phyloP scores from a whole-genome alignment of 1,284 basidiomycete species.

The Hypsizygus ulmarius region DNA sequence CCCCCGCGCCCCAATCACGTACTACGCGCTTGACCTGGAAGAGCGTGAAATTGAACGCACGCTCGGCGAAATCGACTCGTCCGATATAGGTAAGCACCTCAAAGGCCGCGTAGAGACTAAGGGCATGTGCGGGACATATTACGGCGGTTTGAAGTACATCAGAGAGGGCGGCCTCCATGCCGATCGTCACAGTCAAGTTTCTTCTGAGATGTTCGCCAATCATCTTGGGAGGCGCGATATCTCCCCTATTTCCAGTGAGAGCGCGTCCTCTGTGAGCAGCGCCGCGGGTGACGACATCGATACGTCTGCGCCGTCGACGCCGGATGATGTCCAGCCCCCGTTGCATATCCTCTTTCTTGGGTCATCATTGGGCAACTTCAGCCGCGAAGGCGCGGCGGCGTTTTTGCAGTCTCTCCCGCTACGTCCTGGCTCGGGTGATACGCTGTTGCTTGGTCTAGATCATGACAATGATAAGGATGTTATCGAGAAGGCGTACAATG shows the following conservation, averaged over 20 bases:
- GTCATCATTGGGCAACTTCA: conserved; percentile 92
- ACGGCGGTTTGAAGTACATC: conserved; percentile 74
- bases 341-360: conserved; percentile 92
- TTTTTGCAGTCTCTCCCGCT: conserved; percentile 85
- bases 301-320: conserved; percentile 30
- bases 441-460: conserved; percentile 82
- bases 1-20: conserved; percentile 61
- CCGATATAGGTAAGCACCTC: conserved; percentile 61
- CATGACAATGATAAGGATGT: conserved; percentile 67
- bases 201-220: conserved; percentile 7
- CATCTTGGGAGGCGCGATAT: conserved; percentile 14
- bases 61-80: conserved; percentile 65
- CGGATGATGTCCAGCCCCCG: conserved; percentile 38
- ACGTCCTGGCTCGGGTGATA: conserved; percentile 67
- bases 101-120: conserved; percentile 70
- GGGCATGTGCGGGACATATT: conserved; percentile 89
- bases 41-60: conserved; percentile 83
- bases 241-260: conserved; percentile 33
- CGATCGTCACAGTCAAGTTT: background rate
- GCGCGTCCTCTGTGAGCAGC: conserved; percentile 24
- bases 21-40: conserved; percentile 94
- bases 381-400: conserved; percentile 64
- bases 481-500: conserved; percentile 85
- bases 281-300: conserved; percentile 21
- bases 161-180: conserved; percentile 53